phyloP scores from a whole-genome alignment of 148 eudicot genomes.

The Cornus suecica region DNA sequence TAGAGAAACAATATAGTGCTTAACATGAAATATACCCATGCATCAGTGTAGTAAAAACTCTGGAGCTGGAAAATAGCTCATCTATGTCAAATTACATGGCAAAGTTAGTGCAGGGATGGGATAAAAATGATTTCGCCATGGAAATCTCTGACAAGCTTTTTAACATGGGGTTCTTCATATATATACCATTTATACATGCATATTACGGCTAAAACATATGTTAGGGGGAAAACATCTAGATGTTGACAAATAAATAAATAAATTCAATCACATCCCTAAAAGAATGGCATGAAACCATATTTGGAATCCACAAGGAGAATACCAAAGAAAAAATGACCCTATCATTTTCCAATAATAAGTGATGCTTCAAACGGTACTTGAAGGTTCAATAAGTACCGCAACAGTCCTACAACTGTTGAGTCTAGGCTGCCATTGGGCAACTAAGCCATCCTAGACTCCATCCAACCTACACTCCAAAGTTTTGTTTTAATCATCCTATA shows the following conservation, averaged over 20 bases:
- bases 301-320: too few relatives aligned
- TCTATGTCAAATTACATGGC: not conserved
- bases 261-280: not conserved
- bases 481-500: too few relatives aligned
- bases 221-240: not conserved
- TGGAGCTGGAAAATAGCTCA: not conserved
- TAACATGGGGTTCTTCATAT: not conserved
- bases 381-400: not conserved
- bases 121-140: not conserved
- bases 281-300: not conserved
- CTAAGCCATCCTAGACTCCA: not conserved
- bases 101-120: not conserved
- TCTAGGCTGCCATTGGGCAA: not conserved
- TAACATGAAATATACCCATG: not conserved
- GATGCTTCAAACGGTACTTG: not conserved
- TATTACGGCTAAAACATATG: too few relatives aligned
- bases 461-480: too few relatives aligned
- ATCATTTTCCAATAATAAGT: not conserved
- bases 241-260: not conserved
- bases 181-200: too few relatives aligned
- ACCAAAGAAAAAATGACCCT: not conserved
- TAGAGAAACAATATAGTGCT: too few relatives aligned
- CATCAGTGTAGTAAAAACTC: not conserved
- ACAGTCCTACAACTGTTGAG: not conserved
- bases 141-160: not conserved